Conservation (phyloP, 208 protist genomes). For the Wallacemonas rigidus region DNA sequence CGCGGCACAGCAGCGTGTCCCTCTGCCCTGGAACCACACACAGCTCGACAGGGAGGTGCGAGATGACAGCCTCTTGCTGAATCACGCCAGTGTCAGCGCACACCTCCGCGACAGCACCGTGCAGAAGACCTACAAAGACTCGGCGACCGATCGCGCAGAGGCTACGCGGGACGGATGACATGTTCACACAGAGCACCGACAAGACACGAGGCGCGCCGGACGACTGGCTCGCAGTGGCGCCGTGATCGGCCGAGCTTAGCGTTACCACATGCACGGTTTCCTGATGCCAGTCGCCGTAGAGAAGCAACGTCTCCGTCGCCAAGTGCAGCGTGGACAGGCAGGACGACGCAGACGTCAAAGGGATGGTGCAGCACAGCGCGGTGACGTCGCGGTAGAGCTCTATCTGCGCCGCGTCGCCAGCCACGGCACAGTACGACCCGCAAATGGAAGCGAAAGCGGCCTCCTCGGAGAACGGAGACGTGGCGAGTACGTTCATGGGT, state of each 20-base stretch:
- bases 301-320: conserved; percentile 7
- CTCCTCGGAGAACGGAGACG: conserved; percentile 5
- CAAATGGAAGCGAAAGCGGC: conserved; percentile 10
- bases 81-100: conserved; percentile 17
- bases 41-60: conserved; percentile 55
- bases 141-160: conserved; percentile 19
- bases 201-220: conserved; percentile 10
- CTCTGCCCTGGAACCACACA: conserved; percentile 33
- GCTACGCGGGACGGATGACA: conserved; percentile 35
- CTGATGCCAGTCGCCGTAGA: conserved; percentile 11
- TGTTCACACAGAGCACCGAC: conserved; percentile 18
- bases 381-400: neutral
- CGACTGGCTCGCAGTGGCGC: neutral
- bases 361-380: neutral
- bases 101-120: conserved; percentile 37
- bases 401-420: neutral
- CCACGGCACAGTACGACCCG: neutral
- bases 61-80: conserved; percentile 30
- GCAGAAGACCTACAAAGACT: conserved; percentile 15
- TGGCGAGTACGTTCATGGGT: neutral
- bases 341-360: neutral
- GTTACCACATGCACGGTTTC: conserved; percentile 16
- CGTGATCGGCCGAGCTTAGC: conserved; percentile 4
- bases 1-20: conserved; percentile 57
- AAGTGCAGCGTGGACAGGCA: conserved; percentile 7